Evolutionary conservation across 2,329 filamentous ascomycete genomes (phyloP).

Genomic region (Cryphonectria radicalis): DNA sequence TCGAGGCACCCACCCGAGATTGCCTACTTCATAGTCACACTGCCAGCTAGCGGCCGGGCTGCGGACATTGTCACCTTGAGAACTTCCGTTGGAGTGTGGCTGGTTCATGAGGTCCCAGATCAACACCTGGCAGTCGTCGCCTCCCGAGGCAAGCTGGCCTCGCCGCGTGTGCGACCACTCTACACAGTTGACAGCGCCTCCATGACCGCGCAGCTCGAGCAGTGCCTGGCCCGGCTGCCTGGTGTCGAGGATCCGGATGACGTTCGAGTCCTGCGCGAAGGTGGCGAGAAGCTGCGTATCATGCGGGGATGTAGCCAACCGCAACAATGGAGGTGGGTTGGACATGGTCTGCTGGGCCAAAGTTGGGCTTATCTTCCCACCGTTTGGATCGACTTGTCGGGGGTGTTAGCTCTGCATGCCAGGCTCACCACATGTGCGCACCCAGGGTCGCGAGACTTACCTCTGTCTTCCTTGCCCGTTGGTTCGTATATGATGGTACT

Average conservation of each 20-base stretch:
- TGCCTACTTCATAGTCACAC: slow-evolving; percentile 85
- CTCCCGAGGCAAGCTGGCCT: slow-evolving; percentile 88
- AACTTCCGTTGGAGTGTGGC: slow-evolving; percentile 52
- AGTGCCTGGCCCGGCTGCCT: slow-evolving; percentile 94
- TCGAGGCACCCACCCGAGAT: slow-evolving; percentile 82
- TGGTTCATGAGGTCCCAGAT: slow-evolving; percentile 88
- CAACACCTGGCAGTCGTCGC: slow-evolving; percentile 87
- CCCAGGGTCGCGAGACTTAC: slow-evolving; percentile 48
- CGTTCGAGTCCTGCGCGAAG: slow-evolving; percentile 88
- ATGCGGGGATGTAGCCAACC: slow-evolving; percentile 88
- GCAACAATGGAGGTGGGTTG: slow-evolving; percentile 76
- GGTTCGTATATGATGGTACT: slow-evolving; percentile 99
- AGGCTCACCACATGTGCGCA: background rate
- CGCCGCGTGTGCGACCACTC: slow-evolving; percentile 92
- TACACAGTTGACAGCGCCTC: slow-evolving; percentile 84
- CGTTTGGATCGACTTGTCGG: slow-evolving; percentile 52
- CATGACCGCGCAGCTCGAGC: slow-evolving; percentile 88
- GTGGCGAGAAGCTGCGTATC: slow-evolving; percentile 96
- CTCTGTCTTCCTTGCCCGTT: slow-evolving; percentile 78
- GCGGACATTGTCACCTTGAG: slow-evolving; percentile 60
- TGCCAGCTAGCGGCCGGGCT: slow-evolving; percentile 79
- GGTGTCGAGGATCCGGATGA: slow-evolving; percentile 94
- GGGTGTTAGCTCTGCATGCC: background rate
- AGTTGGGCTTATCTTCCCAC: slow-evolving; percentile 72
- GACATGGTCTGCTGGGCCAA: slow-evolving; percentile 77